phyloP scores from a whole-genome alignment of 2,329 filamentous ascomycete species.

The Tolypocladium tropicale region DNA sequence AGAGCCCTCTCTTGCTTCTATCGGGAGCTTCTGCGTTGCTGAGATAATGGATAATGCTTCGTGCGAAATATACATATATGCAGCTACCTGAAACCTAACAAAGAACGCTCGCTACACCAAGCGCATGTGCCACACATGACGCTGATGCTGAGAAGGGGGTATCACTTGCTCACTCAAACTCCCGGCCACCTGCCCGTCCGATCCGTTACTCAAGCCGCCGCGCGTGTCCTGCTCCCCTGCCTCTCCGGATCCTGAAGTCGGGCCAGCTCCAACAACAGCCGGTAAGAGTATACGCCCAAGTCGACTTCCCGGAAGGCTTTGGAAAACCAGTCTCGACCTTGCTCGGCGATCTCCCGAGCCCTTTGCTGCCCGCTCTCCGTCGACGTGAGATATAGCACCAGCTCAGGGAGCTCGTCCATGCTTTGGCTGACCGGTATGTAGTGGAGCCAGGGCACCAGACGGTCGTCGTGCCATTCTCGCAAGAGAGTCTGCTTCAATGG shows the following conservation, averaged over 20 bases:
- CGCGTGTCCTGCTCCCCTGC: no score
- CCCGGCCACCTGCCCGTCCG: no score
- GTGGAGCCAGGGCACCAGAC: conserved; percentile 45
- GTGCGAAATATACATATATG: no score
- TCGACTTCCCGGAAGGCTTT: conserved; percentile 47
- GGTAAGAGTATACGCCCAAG: conserved; percentile 49
- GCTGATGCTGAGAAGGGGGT: no score
- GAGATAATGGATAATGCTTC: no score
- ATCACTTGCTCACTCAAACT: no score
- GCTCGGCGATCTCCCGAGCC: conserved; percentile 40
- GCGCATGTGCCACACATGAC: no score
- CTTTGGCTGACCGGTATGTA: conserved; percentile 42
- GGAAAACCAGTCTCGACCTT: conserved; percentile 43
- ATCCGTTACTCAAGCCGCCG: no score
- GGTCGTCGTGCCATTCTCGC: conserved; percentile 48
- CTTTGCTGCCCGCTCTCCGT: conserved; percentile 33
- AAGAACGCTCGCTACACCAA: no score
- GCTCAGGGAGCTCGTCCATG: conserved; percentile 40
- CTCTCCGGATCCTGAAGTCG: conserved; percentile 24
- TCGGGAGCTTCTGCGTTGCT: no score
- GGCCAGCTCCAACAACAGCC: conserved; percentile 47
- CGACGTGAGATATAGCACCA: conserved; percentile 34
- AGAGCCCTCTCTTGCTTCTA: no score
- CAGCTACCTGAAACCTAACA: no score
- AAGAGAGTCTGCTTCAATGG: conserved; percentile 43